Conservation (phyloP, 768 basidiomycete species). For the Exsudoporus frostii region DNA sequence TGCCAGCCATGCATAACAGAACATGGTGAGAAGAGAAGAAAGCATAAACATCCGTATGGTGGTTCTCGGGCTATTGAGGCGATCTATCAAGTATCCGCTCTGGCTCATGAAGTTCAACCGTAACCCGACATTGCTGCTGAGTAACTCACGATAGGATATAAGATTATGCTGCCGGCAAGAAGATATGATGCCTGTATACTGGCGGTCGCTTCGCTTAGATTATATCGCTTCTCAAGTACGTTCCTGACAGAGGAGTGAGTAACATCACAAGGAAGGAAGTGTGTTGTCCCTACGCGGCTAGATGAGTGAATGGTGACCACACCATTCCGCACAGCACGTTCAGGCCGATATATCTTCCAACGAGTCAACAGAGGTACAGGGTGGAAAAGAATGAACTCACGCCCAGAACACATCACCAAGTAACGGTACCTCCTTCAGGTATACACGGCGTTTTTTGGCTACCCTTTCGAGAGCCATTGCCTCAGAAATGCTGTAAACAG, state of each 20-base stretch:
- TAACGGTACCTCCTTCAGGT: conserved; percentile 55
- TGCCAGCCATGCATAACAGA: conserved; percentile 65
- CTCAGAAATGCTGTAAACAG: conserved; percentile 47
- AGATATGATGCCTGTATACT: conserved; percentile 68
- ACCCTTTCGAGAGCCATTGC: conserved; percentile 62
- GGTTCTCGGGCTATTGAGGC: conserved; percentile 51
- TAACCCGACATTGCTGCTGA: neutral
- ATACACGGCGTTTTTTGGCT: conserved; percentile 61
- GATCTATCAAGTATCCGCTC: conserved; percentile 68
- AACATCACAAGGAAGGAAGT: neutral
- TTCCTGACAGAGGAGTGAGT: conserved; percentile 43
- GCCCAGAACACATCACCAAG: conserved; percentile 80
- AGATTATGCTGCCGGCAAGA: conserved; percentile 60
- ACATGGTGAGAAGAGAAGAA: conserved; percentile 57
- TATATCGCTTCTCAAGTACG: conserved; percentile 66
- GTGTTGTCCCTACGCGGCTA: conserved; percentile 56
- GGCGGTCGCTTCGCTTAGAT: conserved; percentile 56
- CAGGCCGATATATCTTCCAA: conserved; percentile 62
- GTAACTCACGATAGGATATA: conserved; percentile 63
- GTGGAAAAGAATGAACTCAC: conserved; percentile 37
- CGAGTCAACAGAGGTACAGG: conserved; percentile 1
- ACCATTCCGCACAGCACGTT: conserved; percentile 74
- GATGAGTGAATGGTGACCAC: conserved; percentile 76
- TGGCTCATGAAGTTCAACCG: conserved; percentile 22
- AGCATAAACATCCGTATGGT: conserved; percentile 55